Conservation (phyloP, 768 basidiomycete species). For the Podaxis sp. region DNA sequence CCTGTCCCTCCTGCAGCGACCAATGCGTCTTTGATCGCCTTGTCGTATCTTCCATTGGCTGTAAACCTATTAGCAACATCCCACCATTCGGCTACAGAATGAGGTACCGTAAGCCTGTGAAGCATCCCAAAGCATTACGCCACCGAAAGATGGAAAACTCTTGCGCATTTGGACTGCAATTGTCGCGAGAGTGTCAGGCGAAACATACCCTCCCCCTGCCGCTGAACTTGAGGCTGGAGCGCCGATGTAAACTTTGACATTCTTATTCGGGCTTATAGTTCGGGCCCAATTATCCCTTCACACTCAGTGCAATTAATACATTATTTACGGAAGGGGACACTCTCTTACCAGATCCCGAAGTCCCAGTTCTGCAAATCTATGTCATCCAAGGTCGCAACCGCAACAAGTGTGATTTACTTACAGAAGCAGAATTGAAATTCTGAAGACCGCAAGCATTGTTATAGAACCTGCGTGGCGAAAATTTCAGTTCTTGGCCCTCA, state of each 20-base stretch:
- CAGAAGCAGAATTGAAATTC: constrained; percentile 42
- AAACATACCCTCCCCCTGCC: constrained; percentile 58
- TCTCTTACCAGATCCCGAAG: constrained; percentile 49
- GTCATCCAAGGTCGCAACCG: background rate
- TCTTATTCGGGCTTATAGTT: constrained; percentile 49
- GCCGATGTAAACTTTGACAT: constrained; percentile 64
- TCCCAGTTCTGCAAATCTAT: constrained; percentile 48
- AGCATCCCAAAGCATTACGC: constrained; percentile 53
- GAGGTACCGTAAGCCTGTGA: constrained; percentile 43
- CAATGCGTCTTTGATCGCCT: constrained; percentile 56
- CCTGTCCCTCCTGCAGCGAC: constrained; percentile 61
- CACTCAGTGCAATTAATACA: background rate
- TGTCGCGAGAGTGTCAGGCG: constrained; percentile 37
- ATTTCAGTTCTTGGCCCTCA: background rate
- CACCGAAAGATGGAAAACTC: constrained; percentile 64
- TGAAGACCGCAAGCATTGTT: constrained; percentile 51
- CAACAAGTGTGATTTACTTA: constrained; percentile 24
- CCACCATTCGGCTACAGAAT: constrained; percentile 24
- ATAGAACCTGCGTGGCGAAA: constrained; percentile 46
- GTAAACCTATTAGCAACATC: background rate
- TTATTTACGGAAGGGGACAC: background rate
- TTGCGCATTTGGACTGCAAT: constrained; percentile 47
- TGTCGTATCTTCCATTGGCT: constrained; percentile 59
- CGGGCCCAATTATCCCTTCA: constrained; percentile 64
- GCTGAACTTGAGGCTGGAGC: constrained; percentile 55